phyloP scores from a whole-genome alignment of 208 protist species.

The Angomonas desouzai region DNA sequence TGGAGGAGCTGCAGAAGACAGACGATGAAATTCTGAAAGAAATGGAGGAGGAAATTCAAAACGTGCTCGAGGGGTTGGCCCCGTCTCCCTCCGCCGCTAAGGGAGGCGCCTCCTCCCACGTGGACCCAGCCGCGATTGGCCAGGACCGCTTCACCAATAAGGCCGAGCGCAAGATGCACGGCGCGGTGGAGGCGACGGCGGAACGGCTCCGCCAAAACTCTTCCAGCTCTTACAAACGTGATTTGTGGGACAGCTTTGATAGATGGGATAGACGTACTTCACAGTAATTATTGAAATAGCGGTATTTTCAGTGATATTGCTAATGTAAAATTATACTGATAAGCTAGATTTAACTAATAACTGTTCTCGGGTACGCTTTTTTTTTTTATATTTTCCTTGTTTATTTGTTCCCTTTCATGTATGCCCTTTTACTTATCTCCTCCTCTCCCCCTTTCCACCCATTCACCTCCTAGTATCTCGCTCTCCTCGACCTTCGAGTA shows the following conservation, averaged over 20 bases:
- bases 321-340: too few relatives aligned
- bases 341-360: too few relatives aligned
- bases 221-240: slow-evolving; percentile 13
- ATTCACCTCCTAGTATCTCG: slow-evolving; percentile 35
- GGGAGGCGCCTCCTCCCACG: neutral
- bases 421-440: neutral
- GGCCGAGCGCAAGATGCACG: slow-evolving; percentile 25
- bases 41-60: slow-evolving; percentile 75
- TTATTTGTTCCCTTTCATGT: slow-evolving; percentile 5
- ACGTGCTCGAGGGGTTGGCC: slow-evolving; percentile 38
- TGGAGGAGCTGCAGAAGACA: slow-evolving; percentile 30
- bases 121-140: neutral
- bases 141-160: slow-evolving; percentile 1
- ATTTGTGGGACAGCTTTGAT: slow-evolving; percentile 63
- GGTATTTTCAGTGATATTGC: neutral
- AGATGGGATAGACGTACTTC: slow-evolving; percentile 45
- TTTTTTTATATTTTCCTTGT: slow-evolving; percentile 7
- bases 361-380: neutral
- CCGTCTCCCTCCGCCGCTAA: neutral
- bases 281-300: neutral
- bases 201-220: slow-evolving; percentile 22
- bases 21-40: slow-evolving; percentile 71
- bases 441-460: slow-evolving; percentile 15
- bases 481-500: slow-evolving; percentile 83
- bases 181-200: slow-evolving; percentile 26